These are phyloP conservation scores for Climacium dendroides DNA, from an alignment of 225 moss, liverwort and hornwort genomes.

Conservation along the genomic window DNA sequence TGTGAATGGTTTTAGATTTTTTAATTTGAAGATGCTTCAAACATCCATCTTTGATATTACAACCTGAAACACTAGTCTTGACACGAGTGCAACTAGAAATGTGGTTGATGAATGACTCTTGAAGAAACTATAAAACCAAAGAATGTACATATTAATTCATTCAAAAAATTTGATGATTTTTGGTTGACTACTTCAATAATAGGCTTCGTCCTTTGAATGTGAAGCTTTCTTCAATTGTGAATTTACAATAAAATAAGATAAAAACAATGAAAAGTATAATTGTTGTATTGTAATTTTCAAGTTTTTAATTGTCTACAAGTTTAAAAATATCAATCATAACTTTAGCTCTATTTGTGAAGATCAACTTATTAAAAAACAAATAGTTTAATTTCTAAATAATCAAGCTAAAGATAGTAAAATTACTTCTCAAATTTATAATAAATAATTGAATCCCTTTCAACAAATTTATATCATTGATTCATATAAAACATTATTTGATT, in stretches of 20 bases:
- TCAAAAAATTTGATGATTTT: neutral
- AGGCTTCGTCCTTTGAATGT: neutral
- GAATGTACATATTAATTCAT: neutral
- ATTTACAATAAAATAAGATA: too few relatives aligned
- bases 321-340: neutral
- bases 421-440: neutral
- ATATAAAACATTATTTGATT: neutral
- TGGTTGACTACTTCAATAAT: neutral
- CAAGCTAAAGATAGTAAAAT: neutral
- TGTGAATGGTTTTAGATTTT: neutral
- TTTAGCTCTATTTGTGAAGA: neutral
- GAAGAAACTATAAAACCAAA: neutral
- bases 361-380: too few relatives aligned
- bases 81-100: fast-evolving
- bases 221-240: neutral
- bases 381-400: neutral
- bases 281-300: neutral
- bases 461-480: neutral
- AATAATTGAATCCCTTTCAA: neutral
- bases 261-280: neutral
- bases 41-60: neutral
- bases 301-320: neutral
- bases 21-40: neutral
- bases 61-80: too few relatives aligned
- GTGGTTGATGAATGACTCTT: fast-evolving